Evolutionary conservation across 495 filamentous ascomycete species (phyloP), one percentile per base, ranked within the genome.

Genomic region (Tuber magnatum): DNA sequence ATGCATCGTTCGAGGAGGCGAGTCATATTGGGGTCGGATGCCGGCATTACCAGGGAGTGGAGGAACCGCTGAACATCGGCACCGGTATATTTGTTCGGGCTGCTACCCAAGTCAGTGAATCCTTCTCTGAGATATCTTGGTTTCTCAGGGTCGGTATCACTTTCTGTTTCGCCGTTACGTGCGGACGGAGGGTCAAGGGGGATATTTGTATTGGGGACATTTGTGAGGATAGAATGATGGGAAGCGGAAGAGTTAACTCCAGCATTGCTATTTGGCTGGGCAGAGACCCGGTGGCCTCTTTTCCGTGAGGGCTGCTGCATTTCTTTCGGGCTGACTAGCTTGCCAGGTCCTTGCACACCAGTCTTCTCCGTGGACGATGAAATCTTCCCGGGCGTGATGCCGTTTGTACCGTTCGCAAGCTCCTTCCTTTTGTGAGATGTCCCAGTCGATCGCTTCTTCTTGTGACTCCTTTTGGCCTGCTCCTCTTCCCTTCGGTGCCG

Each of bases 361-460:
- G 71, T 83, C 82, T 75, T 83, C 74, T 79, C 76, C 68, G 74
- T 78, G 69, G 51, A 77, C 74, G 70, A 81, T 61, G 46, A 81
- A 80, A 71, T 80, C 77, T 80, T 86, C 82, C 71, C 85, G 84
- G 68, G 81, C 73, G 48, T 78, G 51, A n/a, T 80, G 76, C 83
- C 84, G 85, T 77, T 85, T 82, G 80, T 86, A 84, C 72, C 79
- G 78, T 74, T 85, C 75, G 69, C 80, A 74, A 68, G 77, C 75
- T 51, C 86, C 80, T 73, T 87, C 86, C 81, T 86, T 89, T 85
- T 84, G 81, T 80, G 88, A 82, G 72, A 87, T 71, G 68, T 88
- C 85, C 24, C 85, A 84, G 68, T 85, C 85, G 81, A 87, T 89
- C 73, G 86, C 82, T 92, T 94, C 84, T 92, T 93, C 85, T 91